Evolutionary conservation across 2,329 filamentous ascomycete genomes (phyloP).

Genomic region (Drechslerella dactyloides): DNA sequence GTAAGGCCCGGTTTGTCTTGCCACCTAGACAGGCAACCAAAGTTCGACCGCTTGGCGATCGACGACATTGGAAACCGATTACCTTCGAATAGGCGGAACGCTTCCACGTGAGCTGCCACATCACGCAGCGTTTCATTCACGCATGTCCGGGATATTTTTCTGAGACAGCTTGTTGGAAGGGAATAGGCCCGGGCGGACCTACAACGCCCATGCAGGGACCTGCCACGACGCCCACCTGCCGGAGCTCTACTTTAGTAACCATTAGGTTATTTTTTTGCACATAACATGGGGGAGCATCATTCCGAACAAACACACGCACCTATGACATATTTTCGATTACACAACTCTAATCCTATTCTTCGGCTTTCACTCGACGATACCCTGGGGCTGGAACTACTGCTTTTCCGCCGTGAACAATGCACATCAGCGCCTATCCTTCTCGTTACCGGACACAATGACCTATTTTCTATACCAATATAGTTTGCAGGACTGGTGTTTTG

Average conservation of each 20-base stretch:
- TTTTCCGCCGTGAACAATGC: constrained; percentile 46
- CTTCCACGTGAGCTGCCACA: constrained; percentile 22
- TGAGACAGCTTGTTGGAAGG: constrained; percentile 39
- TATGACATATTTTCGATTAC: constrained; percentile 48
- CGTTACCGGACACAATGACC: constrained; percentile 29
- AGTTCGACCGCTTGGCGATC: constrained; percentile 48
- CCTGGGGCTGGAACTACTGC: constrained; percentile 30
- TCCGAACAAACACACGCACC: constrained; percentile 19
- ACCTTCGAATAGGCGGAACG: constrained; percentile 22
- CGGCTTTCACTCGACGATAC: constrained; percentile 41
- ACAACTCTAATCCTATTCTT: constrained; percentile 49
- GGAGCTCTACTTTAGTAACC: constrained; percentile 36
- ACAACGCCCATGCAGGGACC: constrained; percentile 40
- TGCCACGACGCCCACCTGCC: constrained; percentile 18
- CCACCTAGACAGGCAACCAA: constrained; percentile 66
- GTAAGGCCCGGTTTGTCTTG: constrained; percentile 71
- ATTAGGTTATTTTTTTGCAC: constrained; percentile 13
- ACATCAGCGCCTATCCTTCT: constrained; percentile 24
- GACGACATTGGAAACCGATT: constrained; percentile 40
- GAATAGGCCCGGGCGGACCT: constrained; percentile 19
- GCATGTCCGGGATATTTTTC: constrained; percentile 14
- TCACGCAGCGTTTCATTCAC: constrained; percentile 23
- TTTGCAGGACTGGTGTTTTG: neutral
- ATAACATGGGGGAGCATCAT: constrained; percentile 26
- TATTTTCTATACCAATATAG: constrained; percentile 18